Conservation (phyloP, 2,329 filamentous ascomycete species). For the Cladophialophora chaetospira region DNA sequence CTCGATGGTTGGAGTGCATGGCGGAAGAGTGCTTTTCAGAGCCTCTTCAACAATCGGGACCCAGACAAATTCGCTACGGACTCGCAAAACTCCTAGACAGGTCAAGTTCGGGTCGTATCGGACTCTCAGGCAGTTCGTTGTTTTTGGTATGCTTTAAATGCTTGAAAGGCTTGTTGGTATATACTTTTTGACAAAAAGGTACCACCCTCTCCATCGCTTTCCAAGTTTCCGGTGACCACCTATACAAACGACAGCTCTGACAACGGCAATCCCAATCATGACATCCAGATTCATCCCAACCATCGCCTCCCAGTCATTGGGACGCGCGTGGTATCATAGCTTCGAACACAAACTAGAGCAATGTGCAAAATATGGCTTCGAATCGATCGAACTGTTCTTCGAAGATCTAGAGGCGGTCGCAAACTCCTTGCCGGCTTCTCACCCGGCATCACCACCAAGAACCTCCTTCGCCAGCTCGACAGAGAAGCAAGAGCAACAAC, state of each 20-base stretch:
- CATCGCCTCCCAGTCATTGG: slow-evolving; percentile 77
- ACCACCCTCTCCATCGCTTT: no score
- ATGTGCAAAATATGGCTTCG: slow-evolving; percentile 65
- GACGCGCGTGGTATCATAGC: slow-evolving; percentile 69
- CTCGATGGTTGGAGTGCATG: no score
- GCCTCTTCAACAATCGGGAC: no score
- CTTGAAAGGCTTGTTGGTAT: no score
- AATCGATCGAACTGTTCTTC: slow-evolving; percentile 74
- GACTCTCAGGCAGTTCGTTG: no score
- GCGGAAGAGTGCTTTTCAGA: no score
- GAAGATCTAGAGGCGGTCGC: slow-evolving; percentile 71
- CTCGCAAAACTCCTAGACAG: no score
- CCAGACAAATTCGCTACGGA: no score
- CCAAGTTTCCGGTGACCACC: no score
- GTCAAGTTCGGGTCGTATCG: no score
- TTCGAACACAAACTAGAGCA: slow-evolving; percentile 68
- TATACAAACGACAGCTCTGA: not conserved
- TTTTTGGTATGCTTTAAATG: no score
- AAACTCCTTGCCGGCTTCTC: slow-evolving; percentile 18
- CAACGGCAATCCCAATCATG: slow-evolving; percentile 11
- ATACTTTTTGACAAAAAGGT: no score
- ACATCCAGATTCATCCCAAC: slow-evolving; percentile 48
- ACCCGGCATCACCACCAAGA: slow-evolving; percentile 6
- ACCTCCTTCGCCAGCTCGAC: slow-evolving; percentile 22
- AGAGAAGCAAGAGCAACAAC: slow-evolving; percentile 20